Evolutionary conservation across 805 yeast genomes (phyloP).

Genomic region (Nakazawaea ambrosiae): DNA sequence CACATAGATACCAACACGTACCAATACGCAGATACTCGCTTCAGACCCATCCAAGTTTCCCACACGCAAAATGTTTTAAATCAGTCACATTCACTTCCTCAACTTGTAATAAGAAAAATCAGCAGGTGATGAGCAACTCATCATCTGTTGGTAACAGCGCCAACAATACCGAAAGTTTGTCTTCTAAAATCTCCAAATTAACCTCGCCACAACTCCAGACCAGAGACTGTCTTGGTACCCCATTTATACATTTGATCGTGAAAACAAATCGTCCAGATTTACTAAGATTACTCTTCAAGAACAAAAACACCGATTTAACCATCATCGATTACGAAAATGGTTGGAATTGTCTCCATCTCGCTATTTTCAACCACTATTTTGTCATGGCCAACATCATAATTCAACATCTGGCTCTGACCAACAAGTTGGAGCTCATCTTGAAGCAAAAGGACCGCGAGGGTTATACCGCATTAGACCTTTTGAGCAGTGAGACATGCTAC

Average conservation of each 20-base stretch:
- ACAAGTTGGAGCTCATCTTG: slow-evolving; percentile 27
- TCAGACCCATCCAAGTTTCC: no score
- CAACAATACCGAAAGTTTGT: no score
- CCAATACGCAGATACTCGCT: no score
- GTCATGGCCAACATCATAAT: slow-evolving; percentile 43
- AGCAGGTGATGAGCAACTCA: slow-evolving; percentile 2
- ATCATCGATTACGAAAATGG: slow-evolving; percentile 66
- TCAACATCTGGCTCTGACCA: slow-evolving; percentile 12
- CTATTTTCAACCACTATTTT: slow-evolving; percentile 51
- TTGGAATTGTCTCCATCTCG: slow-evolving; percentile 75
- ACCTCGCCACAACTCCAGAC: slow-evolving; percentile 31
- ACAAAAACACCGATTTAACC: slow-evolving; percentile 36
- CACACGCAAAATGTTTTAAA: not conserved
- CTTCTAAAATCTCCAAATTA: slow-evolving; percentile 18
- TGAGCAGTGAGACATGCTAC: slow-evolving; percentile 35
- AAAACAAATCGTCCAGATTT: slow-evolving; percentile 40
- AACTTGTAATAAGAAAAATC: not conserved
- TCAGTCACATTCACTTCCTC: slow-evolving; percentile 11
- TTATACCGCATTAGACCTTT: slow-evolving; percentile 64
- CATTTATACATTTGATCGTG: slow-evolving; percentile 51
- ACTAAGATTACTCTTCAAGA: slow-evolving; percentile 38
- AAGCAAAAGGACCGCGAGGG: slow-evolving; percentile 64
- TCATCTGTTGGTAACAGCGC: no score
- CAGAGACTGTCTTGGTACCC: slow-evolving; percentile 65
- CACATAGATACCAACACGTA: no score